Percentiles rank a stretch among this genome's conserved stretches.
Evolutionary conservation across 1,284 basidiomycete species (phyloP).

Genomic region (Inonotus hispidus): DNA sequence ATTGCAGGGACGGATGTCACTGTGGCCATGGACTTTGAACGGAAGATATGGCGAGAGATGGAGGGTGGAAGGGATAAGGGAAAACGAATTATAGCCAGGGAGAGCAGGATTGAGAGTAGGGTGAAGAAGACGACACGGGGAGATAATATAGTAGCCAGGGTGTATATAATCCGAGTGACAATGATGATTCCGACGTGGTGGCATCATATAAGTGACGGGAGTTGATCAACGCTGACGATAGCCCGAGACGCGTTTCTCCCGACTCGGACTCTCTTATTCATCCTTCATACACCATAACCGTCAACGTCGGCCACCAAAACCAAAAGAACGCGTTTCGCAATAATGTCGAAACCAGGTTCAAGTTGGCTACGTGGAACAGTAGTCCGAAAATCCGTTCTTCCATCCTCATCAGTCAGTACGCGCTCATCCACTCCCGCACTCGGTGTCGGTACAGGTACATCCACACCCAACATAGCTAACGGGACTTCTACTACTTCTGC

Average conservation of each 20-base stretch:
- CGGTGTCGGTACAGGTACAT: constrained; percentile 49
- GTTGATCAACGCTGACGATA: background rate
- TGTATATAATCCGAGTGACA: background rate
- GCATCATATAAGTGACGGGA: background rate
- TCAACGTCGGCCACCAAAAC: background rate
- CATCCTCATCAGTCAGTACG: constrained; percentile 40
- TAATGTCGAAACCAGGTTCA: constrained; percentile 12
- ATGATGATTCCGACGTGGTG: background rate
- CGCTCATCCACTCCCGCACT: constrained; percentile 60
- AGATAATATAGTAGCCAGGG: constrained; percentile 11
- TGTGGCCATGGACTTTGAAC: constrained; percentile 5
- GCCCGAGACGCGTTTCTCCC: background rate
- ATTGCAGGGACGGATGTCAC: constrained; percentile 20
- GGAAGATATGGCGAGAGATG: constrained; percentile 14
- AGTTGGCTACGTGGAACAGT: constrained; percentile 67
- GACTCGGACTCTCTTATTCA: constrained; percentile 6
- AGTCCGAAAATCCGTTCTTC: constrained; percentile 55
- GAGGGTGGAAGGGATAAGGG: background rate
- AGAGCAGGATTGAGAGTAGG: background rate
- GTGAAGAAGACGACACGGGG: background rate
- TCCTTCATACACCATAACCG: background rate
- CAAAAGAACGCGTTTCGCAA: background rate
- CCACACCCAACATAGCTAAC: constrained; percentile 36
- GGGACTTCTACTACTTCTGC: background rate
- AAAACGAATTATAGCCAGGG: constrained; percentile 6